Base-by-base conservation (phyloP, 2,329 filamentous ascomycete genomes). In the Pseudogymnoascus sp. region DNA sequence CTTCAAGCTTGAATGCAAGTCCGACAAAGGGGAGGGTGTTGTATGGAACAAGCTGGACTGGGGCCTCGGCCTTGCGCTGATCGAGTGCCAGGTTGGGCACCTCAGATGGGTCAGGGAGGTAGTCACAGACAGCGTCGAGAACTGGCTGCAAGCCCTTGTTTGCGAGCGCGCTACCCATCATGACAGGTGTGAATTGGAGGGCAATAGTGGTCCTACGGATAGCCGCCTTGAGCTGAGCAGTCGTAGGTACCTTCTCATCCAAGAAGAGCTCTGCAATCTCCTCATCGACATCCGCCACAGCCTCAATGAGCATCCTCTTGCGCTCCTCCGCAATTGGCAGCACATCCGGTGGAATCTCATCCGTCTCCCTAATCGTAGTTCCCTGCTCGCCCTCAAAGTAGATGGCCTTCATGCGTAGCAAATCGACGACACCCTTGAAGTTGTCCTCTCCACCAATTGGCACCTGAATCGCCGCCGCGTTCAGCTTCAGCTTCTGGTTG, bases 1-100 rank as follows among this genome's bases (percentile, higher is more conserved):
- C 94, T 81, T 99, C 94, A 20, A 99, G 86, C 81, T 99, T 99
- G 82, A 99, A 99, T 8, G 94, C 94, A 65, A 99, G 81, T 58
- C 94, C 94, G 61, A 97, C 92, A 71, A 97, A 97, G 0, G 94
- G 94, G 22, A 96, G 80, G 20, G 90, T 88, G 76, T 95, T 94
- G 79, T 97, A 97, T 1, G 93, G 92, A 16, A 97, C 86, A 61
- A 99, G 84, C 73, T 93, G 89, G 63, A 96, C 92, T 2, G 86
- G 82, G 57, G 86, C 84, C 75, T 99, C 94, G 43, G 80, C 80
- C 69, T 89, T 85, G 71, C 86, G 85, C 72, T 86, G 87, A 75
- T 99, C 93, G 61, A 99, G 83, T 6, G 92, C 94, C 70, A 89
- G 78, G 77, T 97, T 97, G 73, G 90, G 84, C 43, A 97, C 88